Base-by-base conservation (phyloP, 169 alveolate genomes). In the Cryptosporidium meleagridis region DNA sequence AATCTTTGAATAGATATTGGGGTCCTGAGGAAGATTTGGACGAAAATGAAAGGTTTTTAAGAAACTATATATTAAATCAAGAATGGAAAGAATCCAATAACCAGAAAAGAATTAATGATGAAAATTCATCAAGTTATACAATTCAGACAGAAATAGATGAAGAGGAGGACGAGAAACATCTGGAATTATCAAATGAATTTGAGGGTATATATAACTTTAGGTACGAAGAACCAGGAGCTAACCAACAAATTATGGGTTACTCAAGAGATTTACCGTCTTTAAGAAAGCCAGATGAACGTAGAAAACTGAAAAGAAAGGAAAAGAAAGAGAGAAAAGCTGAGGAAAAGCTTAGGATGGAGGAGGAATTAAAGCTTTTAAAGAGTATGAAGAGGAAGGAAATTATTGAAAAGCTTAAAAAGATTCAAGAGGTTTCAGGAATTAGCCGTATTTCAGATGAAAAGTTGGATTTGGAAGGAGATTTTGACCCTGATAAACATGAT, bases 191-290 rank as follows among this genome's bases (percentile, higher is more conserved):
- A 1, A 96, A 96, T 39, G 94, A 75, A 16, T 96, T 93, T 85
- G 98, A 96, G 91, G 89, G 94, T 80, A 85, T 91, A 35, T 93
- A 94, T 93, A 96, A 96, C 85, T 95, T 95, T 92, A 93, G 97
- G 91, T 94, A 70, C 58, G 96, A 93, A 85, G 95, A 93, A 14
- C 94, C 91, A 35, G 44, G 91, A 59, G 87, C 93, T 2, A 94
- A 95, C 4, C 91, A 48, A 26, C 84, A 69, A n/a, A 92, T 92
- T 7, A 68, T 33, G 55, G 65, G 94, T 18, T 86, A 91, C 35
- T 75, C 95, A 37, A 86, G 95, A 26, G 23, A 61, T n/a, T 61
- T 68, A 35, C 67, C 75, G 3, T 92, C 95, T 2, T 67, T 92
- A 91, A 84, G 96, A 31, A 91, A 85, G 69, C 91, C 86, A 71